Percentiles rank a stretch among this genome's conserved stretches.
Conservation (phyloP, 208 protist species). For the Leishmania martiniquensis region DNA sequence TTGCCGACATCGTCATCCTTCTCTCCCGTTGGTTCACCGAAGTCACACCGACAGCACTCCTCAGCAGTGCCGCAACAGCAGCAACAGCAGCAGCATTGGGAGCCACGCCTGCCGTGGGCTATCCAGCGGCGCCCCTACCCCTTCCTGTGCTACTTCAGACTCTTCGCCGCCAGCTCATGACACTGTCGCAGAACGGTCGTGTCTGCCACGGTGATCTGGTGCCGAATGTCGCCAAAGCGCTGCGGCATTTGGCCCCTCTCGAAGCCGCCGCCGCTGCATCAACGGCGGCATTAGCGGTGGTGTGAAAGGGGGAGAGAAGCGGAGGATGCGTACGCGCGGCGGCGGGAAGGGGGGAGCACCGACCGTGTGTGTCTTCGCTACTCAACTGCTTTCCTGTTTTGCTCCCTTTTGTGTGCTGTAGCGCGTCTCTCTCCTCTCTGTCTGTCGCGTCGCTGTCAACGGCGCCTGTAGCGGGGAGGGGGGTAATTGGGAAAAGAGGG, state of each 20-base stretch:
- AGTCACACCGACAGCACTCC: slow-evolving; percentile 12
- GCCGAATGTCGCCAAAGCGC: slow-evolving; percentile 12
- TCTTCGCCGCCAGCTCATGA: slow-evolving; percentile 16
- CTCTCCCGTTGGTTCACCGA: slow-evolving; percentile 22
- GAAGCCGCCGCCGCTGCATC: slow-evolving; percentile 9
- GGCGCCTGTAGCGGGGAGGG: no score
- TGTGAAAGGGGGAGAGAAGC: not conserved
- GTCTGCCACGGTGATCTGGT: slow-evolving; percentile 5
- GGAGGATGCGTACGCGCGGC: not conserved
- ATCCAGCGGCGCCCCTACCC: slow-evolving; percentile 2
- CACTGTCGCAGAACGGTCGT: not conserved
- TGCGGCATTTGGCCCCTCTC: slow-evolving; percentile 13
- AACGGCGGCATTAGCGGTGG: not conserved
- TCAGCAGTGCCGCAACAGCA: slow-evolving; percentile 4
- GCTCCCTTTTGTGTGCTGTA: not conserved
- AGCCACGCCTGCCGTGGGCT: not conserved
- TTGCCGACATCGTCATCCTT: slow-evolving; percentile 15
- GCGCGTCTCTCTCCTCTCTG: not conserved
- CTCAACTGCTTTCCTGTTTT: not conserved
- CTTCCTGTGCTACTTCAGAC: slow-evolving; percentile 16
- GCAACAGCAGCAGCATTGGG: not conserved
- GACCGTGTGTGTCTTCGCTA: not conserved
- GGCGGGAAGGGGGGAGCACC: no score
- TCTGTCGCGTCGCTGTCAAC: not conserved
- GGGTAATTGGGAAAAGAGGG: no score